These are phyloP conservation scores for Begonia peltatifolia DNA, from an alignment of 306 rosid species.

Conservation along the genomic window DNA sequence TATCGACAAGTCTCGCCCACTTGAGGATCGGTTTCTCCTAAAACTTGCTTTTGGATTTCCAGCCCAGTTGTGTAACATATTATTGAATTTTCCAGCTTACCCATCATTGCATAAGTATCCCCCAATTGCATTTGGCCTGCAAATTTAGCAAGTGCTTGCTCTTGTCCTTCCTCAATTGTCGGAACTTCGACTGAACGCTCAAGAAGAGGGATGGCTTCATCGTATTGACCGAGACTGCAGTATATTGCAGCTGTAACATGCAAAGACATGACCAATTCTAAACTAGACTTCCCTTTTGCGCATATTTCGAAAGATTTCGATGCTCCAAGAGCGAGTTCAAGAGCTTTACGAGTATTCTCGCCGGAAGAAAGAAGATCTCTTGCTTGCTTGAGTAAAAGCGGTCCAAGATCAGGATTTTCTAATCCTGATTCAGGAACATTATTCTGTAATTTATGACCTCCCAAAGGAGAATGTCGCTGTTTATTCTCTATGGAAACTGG, in stretches of 20 bases:
- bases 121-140: conserved; percentile 93
- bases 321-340: conserved; percentile 69
- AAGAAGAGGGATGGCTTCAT: conserved; percentile 63
- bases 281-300: conserved; percentile 45
- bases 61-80: conserved; percentile 60
- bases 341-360: conserved; percentile 52
- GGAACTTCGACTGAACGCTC: conserved; percentile 66
- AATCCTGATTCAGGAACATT: conserved; percentile 12
- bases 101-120: conserved; percentile 78
- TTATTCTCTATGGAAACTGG: conserved; percentile 18
- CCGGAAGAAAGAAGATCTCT: conserved; percentile 65
- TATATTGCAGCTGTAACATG: conserved; percentile 77
- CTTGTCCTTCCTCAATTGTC: conserved; percentile 41
- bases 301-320: conserved; percentile 39
- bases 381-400: conserved; percentile 67
- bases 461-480: conserved; percentile 20
- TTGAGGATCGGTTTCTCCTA: conserved; percentile 74
- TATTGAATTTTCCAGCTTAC: conserved; percentile 75
- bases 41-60: conserved; percentile 56
- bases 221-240: conserved; percentile 56
- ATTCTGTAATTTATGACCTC: conserved; percentile 24
- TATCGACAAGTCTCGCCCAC: conserved; percentile 88
- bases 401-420: conserved; percentile 50
- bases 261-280: conserved; percentile 76
- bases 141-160: conserved; percentile 74